Evolutionary conservation across 495 filamentous ascomycete species (phyloP).

Genomic region (Aspergillus affinis): DNA sequence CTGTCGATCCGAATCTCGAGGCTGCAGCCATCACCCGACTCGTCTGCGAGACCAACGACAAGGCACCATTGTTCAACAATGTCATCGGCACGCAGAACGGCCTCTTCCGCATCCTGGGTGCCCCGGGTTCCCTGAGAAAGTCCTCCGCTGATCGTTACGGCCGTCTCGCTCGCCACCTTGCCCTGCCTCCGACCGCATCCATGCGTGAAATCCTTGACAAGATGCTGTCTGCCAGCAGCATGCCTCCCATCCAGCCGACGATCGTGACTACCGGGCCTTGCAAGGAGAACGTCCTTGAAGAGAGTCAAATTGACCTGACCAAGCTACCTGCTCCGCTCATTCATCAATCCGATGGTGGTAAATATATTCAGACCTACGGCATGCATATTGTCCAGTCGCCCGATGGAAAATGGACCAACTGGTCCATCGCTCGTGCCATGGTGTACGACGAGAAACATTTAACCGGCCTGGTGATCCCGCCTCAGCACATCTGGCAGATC

Average conservation of each 20-base stretch:
- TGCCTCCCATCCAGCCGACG: slow-evolving; percentile 27
- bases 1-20: slow-evolving; percentile 39
- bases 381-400: slow-evolving; percentile 40
- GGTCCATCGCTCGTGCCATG: slow-evolving; percentile 45
- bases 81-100: slow-evolving; percentile 35
- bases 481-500: slow-evolving; percentile 39
- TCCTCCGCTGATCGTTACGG: slow-evolving; percentile 28
- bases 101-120: slow-evolving; percentile 40
- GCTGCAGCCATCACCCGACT: slow-evolving; percentile 36
- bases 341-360: slow-evolving; percentile 38
- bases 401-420: slow-evolving; percentile 42
- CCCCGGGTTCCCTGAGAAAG: slow-evolving; percentile 28
- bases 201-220: slow-evolving; percentile 33
- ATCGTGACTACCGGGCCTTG: slow-evolving; percentile 28
- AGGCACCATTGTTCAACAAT: slow-evolving; percentile 44
- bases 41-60: slow-evolving; percentile 39
- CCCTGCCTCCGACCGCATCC: slow-evolving; percentile 28
- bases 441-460: slow-evolving; percentile 33
- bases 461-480: slow-evolving; percentile 29
- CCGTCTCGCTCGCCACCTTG: slow-evolving; percentile 36
- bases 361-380: slow-evolving; percentile 42
- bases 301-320: slow-evolving; percentile 36
- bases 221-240: slow-evolving; percentile 26
- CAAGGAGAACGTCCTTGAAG: slow-evolving; percentile 36
- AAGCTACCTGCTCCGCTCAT: slow-evolving; percentile 34